A percentile compares a stretch with the other conserved stretches of the same genome.
Evolutionary conservation across 2,329 filamentous ascomycete species (phyloP).

Genomic region (Apiospora sp.): DNA sequence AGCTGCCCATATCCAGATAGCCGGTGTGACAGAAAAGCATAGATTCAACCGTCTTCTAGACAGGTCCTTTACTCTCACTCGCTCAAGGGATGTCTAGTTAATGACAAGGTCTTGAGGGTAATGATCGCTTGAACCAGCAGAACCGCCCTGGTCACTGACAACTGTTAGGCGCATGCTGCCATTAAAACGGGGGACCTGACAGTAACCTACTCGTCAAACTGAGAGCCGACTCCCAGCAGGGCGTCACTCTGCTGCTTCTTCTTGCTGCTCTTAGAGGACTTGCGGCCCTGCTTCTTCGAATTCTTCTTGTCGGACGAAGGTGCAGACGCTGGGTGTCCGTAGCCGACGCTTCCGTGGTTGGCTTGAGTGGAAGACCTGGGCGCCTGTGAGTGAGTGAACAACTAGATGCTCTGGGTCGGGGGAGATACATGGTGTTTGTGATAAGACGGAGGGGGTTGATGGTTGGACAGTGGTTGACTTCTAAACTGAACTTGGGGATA

Average conservation of each 20-base stretch:
- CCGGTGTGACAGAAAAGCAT: no score
- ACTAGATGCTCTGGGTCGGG: no score
- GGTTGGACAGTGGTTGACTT: no score
- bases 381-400: not conserved
- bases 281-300: not conserved
- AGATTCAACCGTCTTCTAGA: no score
- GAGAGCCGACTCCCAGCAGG: not conserved
- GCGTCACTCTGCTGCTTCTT: not conserved
- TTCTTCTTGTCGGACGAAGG: not conserved
- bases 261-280: not conserved
- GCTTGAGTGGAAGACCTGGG: constrained; percentile 12
- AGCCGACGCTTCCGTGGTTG: not conserved
- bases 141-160: not conserved
- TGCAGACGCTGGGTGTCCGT: not conserved
- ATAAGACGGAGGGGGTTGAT: no score
- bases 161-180: not conserved
- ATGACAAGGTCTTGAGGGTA: constrained; percentile 1
- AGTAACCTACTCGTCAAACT: not conserved
- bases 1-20: no score
- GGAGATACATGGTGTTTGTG: no score
- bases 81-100: not conserved
- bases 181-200: not conserved
- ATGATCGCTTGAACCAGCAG: not conserved
- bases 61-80: no score
- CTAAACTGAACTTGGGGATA: no score